Base-by-base conservation (phyloP, 257 asterid genomes). In the Striga asiatica region DNA sequence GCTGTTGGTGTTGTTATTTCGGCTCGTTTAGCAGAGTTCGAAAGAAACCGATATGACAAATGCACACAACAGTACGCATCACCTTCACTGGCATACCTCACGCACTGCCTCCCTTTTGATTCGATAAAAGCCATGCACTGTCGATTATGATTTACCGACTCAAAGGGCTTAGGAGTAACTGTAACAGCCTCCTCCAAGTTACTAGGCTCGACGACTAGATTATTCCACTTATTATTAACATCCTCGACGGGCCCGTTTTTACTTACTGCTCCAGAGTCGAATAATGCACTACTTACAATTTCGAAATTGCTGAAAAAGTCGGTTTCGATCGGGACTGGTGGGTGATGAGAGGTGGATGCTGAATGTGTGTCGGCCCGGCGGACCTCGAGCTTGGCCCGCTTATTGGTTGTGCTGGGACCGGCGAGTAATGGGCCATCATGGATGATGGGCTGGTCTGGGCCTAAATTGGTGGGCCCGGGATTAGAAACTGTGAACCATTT, bases 281-380 rank as follows among this genome's bases (percentile, higher is more conserved):
- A 32, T 35, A 65, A 54, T 49, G 69, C 66, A 31, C 67, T 52
- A 39, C 39, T 73, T 52, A 53, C n/a, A n/a, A n/a, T n/a, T 41
- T 41, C 5, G 43, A 10, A 37, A 17, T 37, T 37, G 11, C 16
- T 11, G 43, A 37, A 10, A 37, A 37, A 69, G 70, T 77, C 79
- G 54, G 71, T 71, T 67, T 75, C 89, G 53, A 72, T 63, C 56
- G 80, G 66, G 55, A 64, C 70, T 29, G 81, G 66, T 34, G 70
- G 88, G 64, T 79, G 79, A 35, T 87, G 74, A 69, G 67, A 17
- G 3, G 21, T 75, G 13, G 79, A 73, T 2, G 66, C 66, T n/a
- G n/a, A n/a, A 69, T 87, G 89, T 25, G 81, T 61, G 70, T 92
- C 99, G 61, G 97, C 94, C 37, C 99, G 99, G 53, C 99, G 95